A percentile compares a stretch with the other conserved stretches of the same genome.
These are phyloP conservation scores for Epichloe glyceriae DNA, from an alignment of 2,329 filamentous ascomycete species.

Conservation along the genomic window DNA sequence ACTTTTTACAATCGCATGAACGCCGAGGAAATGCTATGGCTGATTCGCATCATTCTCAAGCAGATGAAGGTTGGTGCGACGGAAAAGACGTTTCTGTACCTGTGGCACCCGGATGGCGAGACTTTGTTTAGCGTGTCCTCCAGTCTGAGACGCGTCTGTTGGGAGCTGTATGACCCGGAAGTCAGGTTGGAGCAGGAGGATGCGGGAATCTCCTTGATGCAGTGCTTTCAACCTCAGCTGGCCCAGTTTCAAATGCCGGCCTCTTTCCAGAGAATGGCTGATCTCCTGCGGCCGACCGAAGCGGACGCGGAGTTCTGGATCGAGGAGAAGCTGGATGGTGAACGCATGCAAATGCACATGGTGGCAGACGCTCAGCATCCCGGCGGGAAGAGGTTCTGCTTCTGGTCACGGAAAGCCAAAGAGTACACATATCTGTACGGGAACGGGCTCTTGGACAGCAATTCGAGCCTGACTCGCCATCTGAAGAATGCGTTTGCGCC, in stretches of 20 bases:
- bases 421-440: slow-evolving; percentile 95
- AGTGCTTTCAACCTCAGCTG: slow-evolving; percentile 91
- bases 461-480: slow-evolving; percentile 68
- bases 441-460: slow-evolving; percentile 56
- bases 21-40: slow-evolving; percentile 83
- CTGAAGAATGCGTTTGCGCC: slow-evolving; percentile 63
- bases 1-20: slow-evolving; percentile 87
- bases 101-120: slow-evolving; percentile 71
- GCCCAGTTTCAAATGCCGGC: slow-evolving; percentile 81
- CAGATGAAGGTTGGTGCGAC: slow-evolving; percentile 65
- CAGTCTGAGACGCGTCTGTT: slow-evolving; percentile 80
- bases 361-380: slow-evolving; percentile 50
- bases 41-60: slow-evolving; percentile 83
- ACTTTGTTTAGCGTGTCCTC: slow-evolving; percentile 80
- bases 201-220: slow-evolving; percentile 68
- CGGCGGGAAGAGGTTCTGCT: slow-evolving; percentile 64
- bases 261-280: slow-evolving; percentile 64
- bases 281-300: slow-evolving; percentile 49
- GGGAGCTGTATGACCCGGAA: slow-evolving; percentile 71
- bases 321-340: slow-evolving; percentile 93
- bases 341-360: slow-evolving; percentile 96
- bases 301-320: slow-evolving; percentile 82
- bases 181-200: slow-evolving; percentile 64
- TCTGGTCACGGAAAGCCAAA: slow-evolving; percentile 94
- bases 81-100: slow-evolving; percentile 74